Conservation (phyloP, 768 basidiomycete species). For the Imleria badia region DNA sequence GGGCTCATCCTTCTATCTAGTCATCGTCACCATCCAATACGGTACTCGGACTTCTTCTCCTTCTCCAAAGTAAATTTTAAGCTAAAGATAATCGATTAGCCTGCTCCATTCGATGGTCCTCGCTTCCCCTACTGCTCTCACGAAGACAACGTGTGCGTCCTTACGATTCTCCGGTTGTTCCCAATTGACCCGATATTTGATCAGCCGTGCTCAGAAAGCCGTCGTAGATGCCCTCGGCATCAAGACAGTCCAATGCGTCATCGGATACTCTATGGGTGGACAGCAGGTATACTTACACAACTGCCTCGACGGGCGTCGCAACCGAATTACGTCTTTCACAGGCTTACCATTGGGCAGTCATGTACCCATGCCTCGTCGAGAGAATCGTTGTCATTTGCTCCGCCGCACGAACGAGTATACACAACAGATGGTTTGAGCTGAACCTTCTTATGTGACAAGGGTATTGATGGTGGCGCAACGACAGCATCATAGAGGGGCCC, state of each 20-base stretch:
- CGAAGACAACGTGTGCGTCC: slow-evolving; percentile 27
- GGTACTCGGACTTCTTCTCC: slow-evolving; percentile 11
- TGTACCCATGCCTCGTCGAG: slow-evolving; percentile 50
- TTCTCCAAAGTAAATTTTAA: not conserved
- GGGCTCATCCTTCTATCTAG: not conserved
- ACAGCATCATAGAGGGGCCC: slow-evolving; percentile 33
- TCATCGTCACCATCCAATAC: slow-evolving; percentile 28
- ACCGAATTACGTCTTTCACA: slow-evolving; percentile 47
- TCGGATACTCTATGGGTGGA: not conserved
- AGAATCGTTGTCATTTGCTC: slow-evolving; percentile 41
- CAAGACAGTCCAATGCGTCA: slow-evolving; percentile 39
- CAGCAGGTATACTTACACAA: not conserved
- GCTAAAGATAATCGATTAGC: slow-evolving; percentile 12
- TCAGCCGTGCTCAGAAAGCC: slow-evolving; percentile 49
- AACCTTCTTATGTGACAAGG: not conserved
- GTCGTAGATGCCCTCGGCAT: slow-evolving; percentile 36
- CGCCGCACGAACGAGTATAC: not conserved
- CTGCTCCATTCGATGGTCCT: slow-evolving; percentile 32
- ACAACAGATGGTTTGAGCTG: not conserved
- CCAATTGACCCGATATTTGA: not conserved
- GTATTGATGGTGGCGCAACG: slow-evolving; percentile 26
- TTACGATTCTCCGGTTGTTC: not conserved
- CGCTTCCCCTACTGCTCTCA: slow-evolving; percentile 32
- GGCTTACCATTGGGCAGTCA: slow-evolving; percentile 53
- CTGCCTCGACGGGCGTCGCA: slow-evolving; percentile 33